phyloP scores from a whole-genome alignment of 2,329 filamentous ascomycete genomes.

The Septoria petroselini region DNA sequence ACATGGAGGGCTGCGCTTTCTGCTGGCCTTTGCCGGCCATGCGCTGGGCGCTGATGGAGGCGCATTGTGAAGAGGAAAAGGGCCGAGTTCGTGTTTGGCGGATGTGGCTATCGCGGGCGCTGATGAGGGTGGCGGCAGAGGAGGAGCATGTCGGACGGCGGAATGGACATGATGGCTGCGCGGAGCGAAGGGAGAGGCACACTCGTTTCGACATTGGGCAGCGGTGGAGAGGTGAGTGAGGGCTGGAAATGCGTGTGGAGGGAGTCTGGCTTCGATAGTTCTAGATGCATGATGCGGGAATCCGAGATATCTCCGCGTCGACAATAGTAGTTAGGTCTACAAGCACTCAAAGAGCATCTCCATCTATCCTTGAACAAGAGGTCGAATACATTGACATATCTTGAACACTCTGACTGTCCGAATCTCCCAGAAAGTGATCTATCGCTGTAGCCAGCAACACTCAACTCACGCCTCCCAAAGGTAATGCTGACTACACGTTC shows the following conservation, averaged over 20 bases:
- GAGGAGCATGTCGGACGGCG: constrained; percentile 14
- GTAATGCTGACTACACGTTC: constrained; percentile 44
- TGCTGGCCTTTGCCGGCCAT: constrained; percentile 15
- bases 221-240: background rate
- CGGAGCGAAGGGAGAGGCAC: constrained; percentile 23
- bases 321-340: no score
- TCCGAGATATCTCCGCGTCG: no score
- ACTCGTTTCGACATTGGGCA: constrained; percentile 27
- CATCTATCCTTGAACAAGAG: no score
- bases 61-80: constrained; percentile 22
- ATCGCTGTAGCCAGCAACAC: no score
- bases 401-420: no score
- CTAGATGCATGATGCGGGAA: no score
- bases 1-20: constrained; percentile 42
- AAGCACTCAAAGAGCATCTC: no score
- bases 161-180: constrained; percentile 11
- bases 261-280: no score
- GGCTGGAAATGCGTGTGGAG: no score
- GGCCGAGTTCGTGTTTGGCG: constrained; percentile 18
- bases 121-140: constrained; percentile 6
- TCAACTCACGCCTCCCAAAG: no score
- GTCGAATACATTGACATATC: no score
- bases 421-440: no score
- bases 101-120: constrained; percentile 12
- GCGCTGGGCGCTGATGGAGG: constrained; percentile 11